Conservation (phyloP, 164 flowering plant genomes). For the Warburgia ugandensis region DNA sequence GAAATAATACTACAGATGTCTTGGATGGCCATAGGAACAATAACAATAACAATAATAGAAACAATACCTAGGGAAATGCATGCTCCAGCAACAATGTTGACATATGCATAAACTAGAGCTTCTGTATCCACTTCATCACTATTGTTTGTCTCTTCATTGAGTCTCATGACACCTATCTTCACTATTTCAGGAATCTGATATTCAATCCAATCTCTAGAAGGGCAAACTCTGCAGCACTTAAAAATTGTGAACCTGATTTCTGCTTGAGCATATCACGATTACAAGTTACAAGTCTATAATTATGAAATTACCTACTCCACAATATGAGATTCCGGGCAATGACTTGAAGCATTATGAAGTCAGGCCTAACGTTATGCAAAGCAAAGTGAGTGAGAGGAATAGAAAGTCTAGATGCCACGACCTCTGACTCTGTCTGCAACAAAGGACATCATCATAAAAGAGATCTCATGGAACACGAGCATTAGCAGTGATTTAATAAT, state of each 20-base stretch:
- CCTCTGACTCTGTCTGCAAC: slow-evolving; percentile 83
- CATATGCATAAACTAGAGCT: slow-evolving; percentile 80
- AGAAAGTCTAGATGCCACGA: slow-evolving; percentile 57
- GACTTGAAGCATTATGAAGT: slow-evolving; percentile 92
- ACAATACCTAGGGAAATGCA: slow-evolving; percentile 82
- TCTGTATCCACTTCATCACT: slow-evolving; percentile 68
- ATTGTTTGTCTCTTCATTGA: slow-evolving; percentile 47
- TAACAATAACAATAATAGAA: no score
- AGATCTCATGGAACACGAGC: no score
- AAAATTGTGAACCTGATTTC: not conserved
- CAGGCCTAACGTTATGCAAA: slow-evolving; percentile 94
- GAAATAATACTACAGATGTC: no score
- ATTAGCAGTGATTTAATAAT: no score
- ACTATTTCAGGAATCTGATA: slow-evolving; percentile 82
- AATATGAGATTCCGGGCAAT: slow-evolving; percentile 88
- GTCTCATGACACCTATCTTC: slow-evolving; percentile 38
- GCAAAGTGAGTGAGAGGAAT: slow-evolving; percentile 74
- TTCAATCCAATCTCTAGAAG: slow-evolving; percentile 76
- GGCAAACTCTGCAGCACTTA: slow-evolving; percentile 61
- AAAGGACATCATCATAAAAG: not conserved
- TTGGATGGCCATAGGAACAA: no score
- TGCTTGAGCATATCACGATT: not conserved
- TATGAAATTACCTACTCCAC: slow-evolving; percentile 77
- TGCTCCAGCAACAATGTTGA: slow-evolving; percentile 77
- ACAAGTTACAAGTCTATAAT: not conserved